Evolutionary conservation across 441 rosid species (phyloP).

Genomic region (Jatropha podagrica): DNA sequence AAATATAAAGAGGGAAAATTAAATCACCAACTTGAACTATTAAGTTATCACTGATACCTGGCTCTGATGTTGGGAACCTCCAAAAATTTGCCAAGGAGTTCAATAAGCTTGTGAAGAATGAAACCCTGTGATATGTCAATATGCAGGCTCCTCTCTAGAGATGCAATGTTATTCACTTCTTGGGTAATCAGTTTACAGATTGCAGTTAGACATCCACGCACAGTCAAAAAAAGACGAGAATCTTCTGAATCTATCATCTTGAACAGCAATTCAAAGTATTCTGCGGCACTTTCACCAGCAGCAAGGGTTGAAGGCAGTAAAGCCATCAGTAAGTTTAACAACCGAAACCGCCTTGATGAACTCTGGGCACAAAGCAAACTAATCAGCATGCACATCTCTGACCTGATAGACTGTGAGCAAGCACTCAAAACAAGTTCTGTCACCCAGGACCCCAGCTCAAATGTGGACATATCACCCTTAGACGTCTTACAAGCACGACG

Average conservation of each 20-base stretch:
- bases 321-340: slow-evolving; percentile 87
- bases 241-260: slow-evolving; percentile 96
- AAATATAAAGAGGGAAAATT: slow-evolving; percentile 20
- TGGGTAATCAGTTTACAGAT: slow-evolving; percentile 88
- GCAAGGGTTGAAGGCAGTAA: slow-evolving; percentile 90
- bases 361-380: slow-evolving; percentile 91
- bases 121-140: slow-evolving; percentile 99
- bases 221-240: slow-evolving; percentile 97
- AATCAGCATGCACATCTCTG: slow-evolving; percentile 99
- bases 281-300: slow-evolving; percentile 98
- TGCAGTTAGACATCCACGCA: slow-evolving; percentile 81
- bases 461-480: slow-evolving; percentile 73
- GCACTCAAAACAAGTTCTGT: slow-evolving; percentile 98
- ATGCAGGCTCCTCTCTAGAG: slow-evolving; percentile 96
- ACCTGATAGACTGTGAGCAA: slow-evolving; percentile 98
- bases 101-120: slow-evolving; percentile 98
- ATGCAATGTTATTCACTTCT: slow-evolving; percentile 92
- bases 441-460: slow-evolving; percentile 99
- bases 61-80: slow-evolving; percentile 94
- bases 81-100: slow-evolving; percentile 94
- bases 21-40: slow-evolving; percentile 9
- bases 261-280: slow-evolving; percentile 97
- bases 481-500: slow-evolving; percentile 59
- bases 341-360: slow-evolving; percentile 77
- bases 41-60: slow-evolving; percentile 51